phyloP scores from a whole-genome alignment of 2,329 filamentous ascomycete species.

The Colletotrichum sp. region DNA sequence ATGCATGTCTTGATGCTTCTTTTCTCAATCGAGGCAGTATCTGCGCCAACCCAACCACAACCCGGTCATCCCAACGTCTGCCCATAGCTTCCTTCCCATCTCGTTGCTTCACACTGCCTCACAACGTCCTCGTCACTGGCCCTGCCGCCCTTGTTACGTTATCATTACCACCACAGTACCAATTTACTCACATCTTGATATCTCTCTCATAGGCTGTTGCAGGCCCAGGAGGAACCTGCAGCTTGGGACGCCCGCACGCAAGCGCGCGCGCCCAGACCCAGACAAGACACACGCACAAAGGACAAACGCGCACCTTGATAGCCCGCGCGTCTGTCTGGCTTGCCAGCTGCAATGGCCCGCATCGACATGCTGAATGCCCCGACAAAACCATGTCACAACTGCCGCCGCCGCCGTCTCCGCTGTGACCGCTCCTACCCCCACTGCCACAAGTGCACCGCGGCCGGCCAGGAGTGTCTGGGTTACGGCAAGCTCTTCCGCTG shows the following conservation, averaged over 20 bases:
- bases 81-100: not conserved
- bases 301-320: not conserved
- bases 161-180: not conserved
- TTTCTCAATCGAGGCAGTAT: slow-evolving; percentile 18
- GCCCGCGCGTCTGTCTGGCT: not conserved
- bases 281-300: not conserved
- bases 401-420: slow-evolving; percentile 56
- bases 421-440: slow-evolving; percentile 57
- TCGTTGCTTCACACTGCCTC: not conserved
- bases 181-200: not conserved
- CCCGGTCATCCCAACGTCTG: not conserved
- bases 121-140: not conserved
- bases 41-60: not conserved
- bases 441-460: slow-evolving; percentile 55
- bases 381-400: slow-evolving; percentile 53
- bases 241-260: not conserved
- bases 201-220: not conserved
- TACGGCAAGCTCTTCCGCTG: slow-evolving; percentile 59
- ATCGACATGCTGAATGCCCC: slow-evolving; percentile 18
- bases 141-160: not conserved
- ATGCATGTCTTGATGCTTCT: slow-evolving; percentile 17
- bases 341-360: slow-evolving; percentile 1
- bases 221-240: not conserved
- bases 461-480: slow-evolving; percentile 56
- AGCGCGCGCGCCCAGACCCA: not conserved